These are phyloP conservation scores for Simplicillium sp. DNA, from an alignment of 2,329 filamentous ascomycete genomes.

Conservation along the genomic window DNA sequence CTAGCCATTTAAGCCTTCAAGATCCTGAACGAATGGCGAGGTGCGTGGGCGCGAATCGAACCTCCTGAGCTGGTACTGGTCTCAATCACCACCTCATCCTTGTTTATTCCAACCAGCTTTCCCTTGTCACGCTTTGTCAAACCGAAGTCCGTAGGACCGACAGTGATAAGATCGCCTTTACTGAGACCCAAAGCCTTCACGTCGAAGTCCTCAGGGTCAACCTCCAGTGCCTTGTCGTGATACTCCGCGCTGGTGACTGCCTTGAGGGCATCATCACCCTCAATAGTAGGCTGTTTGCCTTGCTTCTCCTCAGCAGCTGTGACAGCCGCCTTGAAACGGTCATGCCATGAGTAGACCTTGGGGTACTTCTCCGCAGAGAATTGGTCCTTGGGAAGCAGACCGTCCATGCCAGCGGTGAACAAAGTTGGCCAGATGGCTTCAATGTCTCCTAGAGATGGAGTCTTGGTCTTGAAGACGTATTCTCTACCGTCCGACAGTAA, in stretches of 20 bases:
- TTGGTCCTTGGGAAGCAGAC: conserved; percentile 40
- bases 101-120: conserved; percentile 38
- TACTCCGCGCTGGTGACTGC: conserved; percentile 35
- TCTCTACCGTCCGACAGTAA: conserved; percentile 56
- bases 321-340: conserved; percentile 45
- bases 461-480: conserved; percentile 49
- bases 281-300: conserved; percentile 29
- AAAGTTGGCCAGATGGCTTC: conserved; percentile 60
- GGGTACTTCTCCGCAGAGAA: conserved; percentile 47
- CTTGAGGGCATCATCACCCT: conserved; percentile 43
- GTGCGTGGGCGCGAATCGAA: conserved; percentile 48
- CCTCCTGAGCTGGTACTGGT: conserved; percentile 28
- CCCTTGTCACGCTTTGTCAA: conserved; percentile 49
- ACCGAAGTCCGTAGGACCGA: conserved; percentile 56
- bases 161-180: conserved; percentile 42
- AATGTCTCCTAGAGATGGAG: conserved; percentile 54
- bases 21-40: conserved; percentile 48
- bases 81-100: conserved; percentile 49
- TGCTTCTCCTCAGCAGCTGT: conserved; percentile 26
- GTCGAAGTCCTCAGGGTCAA: conserved; percentile 40
- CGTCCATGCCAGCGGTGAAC: conserved; percentile 50
- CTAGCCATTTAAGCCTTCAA: conserved; percentile 13
- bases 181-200: conserved; percentile 35
- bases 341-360: conserved; percentile 53
- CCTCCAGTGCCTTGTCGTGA: conserved; percentile 29